Conservation (phyloP, 306 rosid species). For the Styphnolobium japonicum region DNA sequence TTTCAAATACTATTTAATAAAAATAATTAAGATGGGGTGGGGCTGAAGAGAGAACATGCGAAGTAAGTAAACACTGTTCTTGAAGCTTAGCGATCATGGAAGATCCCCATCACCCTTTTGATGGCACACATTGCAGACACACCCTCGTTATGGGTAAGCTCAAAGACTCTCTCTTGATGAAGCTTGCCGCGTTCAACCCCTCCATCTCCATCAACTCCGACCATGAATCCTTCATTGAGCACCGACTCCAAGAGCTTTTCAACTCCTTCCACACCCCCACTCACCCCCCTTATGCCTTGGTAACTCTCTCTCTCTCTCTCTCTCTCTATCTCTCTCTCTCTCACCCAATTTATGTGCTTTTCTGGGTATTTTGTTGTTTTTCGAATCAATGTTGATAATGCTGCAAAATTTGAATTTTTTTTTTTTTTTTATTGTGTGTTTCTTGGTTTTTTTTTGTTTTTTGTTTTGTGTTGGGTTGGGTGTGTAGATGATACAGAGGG, state of each 20-base stretch:
- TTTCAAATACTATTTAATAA: no score
- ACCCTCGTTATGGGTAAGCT: not conserved
- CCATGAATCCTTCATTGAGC: not conserved
- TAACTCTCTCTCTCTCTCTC: not conserved
- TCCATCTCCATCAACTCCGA: not conserved
- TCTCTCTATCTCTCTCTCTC: no score
- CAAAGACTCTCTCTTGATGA: not conserved
- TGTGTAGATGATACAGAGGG: slow-evolving; percentile 27
- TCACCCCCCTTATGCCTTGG: slow-evolving; percentile 21
- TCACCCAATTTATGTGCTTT: not conserved
- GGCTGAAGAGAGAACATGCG: no score
- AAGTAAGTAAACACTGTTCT: no score
- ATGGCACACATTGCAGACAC: not conserved
- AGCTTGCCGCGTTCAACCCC: not conserved
- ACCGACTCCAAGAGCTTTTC: not conserved
- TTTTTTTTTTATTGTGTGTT: not conserved
- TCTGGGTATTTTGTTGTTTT: no score
- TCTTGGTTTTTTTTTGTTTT: not conserved
- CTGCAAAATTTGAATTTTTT: no score
- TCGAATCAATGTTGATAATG: no score
- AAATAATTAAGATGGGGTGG: no score
- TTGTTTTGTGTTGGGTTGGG: not conserved
- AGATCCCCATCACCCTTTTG: no score
- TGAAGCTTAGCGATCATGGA: no score
- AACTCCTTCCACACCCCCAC: slow-evolving; percentile 5